Conservation (phyloP, 345 rosid species). For the Bruguiera gymnorhiza region DNA sequence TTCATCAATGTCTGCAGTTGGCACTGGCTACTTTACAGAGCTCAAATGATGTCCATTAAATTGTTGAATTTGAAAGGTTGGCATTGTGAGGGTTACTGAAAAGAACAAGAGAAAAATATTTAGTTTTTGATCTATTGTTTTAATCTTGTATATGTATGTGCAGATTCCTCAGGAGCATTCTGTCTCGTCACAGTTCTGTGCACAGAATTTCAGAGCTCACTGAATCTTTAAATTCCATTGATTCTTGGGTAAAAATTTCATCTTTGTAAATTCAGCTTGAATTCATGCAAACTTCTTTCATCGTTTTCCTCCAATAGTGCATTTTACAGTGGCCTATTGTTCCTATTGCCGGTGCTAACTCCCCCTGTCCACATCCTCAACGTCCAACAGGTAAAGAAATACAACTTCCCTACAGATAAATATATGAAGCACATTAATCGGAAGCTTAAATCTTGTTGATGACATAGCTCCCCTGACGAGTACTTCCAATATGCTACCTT, state of each 20-base stretch:
- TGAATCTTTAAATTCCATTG: conserved; percentile 52
- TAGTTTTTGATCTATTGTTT: neutral
- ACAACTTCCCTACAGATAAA: conserved; percentile 78
- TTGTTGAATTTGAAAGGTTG: conserved; percentile 76
- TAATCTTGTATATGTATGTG: conserved; percentile 8
- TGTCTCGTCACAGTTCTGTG: conserved; percentile 52
- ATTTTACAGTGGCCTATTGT: neutral
- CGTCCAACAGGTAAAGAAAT: conserved; percentile 46
- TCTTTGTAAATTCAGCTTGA: neutral
- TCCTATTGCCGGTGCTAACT: conserved; percentile 1
- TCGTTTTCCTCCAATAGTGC: neutral
- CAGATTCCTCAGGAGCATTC: conserved; percentile 62
- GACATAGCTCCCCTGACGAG: conserved; percentile 80
- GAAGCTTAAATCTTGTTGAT: conserved; percentile 88
- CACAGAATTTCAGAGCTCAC: conserved; percentile 50
- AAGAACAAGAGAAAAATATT: neutral
- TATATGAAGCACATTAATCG: conserved; percentile 95
- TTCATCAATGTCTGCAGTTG: conserved; percentile 47
- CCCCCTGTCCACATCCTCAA: neutral
- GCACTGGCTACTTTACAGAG: conserved; percentile 76
- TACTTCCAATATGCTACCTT: conserved; percentile 26
- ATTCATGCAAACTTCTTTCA: neutral
- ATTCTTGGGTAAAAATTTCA: conserved; percentile 48
- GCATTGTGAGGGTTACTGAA: conserved; percentile 5
- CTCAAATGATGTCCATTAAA: conserved; percentile 55